phyloP scores from a whole-genome alignment of 768 basidiomycete species.

The Hydnomerulius pinastri region DNA sequence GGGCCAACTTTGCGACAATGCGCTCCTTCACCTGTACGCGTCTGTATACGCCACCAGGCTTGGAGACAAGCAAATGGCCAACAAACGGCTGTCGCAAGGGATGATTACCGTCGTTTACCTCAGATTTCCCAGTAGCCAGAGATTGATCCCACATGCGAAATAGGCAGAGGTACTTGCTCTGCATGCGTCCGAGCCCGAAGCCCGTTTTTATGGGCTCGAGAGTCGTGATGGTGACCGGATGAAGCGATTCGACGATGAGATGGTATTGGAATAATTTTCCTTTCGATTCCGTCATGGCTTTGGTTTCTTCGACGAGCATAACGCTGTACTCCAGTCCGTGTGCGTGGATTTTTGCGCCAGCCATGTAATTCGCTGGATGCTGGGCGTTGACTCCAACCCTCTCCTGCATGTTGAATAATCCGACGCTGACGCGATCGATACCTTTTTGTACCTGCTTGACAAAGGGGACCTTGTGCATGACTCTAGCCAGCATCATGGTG shows the following conservation, averaged over 20 bases:
- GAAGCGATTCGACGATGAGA: slow-evolving; percentile 15
- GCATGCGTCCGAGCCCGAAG: slow-evolving; percentile 15
- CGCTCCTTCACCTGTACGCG: slow-evolving; percentile 19
- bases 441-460: slow-evolving; percentile 13
- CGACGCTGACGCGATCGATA: slow-evolving; percentile 13
- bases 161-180: slow-evolving; percentile 16
- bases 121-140: slow-evolving; percentile 8
- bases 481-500: slow-evolving; percentile 8
- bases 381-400: slow-evolving; percentile 20
- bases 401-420: slow-evolving; percentile 20
- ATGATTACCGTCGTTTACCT: slow-evolving; percentile 12
- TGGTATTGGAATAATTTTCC: slow-evolving; percentile 15
- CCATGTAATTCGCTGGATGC: slow-evolving; percentile 21
- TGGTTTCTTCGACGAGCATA: slow-evolving; percentile 16
- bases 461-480: slow-evolving; percentile 12
- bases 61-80: slow-evolving; percentile 16
- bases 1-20: slow-evolving; percentile 21
- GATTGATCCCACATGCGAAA: slow-evolving; percentile 25
- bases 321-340: slow-evolving; percentile 22
- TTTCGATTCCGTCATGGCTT: slow-evolving; percentile 11
- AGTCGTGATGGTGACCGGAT: slow-evolving; percentile 22
- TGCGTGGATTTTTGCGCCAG: slow-evolving; percentile 20
- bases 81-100: slow-evolving; percentile 22
- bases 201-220: slow-evolving; percentile 21
- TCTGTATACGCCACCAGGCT: slow-evolving; percentile 18